phyloP scores from a whole-genome alignment of 306 rosid genomes.

The Cicer arietinum region DNA sequence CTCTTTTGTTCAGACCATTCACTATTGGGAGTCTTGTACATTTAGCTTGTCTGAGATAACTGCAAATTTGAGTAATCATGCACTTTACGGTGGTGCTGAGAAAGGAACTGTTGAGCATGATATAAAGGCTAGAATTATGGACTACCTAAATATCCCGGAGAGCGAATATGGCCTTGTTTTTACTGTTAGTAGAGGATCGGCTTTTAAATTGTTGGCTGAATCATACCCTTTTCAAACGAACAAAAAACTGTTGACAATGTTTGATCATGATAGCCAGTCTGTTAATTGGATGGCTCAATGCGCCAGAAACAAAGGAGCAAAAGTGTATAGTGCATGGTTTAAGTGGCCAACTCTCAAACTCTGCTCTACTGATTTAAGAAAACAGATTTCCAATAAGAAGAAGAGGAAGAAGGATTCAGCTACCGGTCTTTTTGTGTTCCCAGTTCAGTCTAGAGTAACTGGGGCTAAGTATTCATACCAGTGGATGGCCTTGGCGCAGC shows the following conservation, averaged over 20 bases:
- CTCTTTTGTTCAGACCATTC: constrained; percentile 88
- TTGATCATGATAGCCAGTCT: constrained; percentile 96
- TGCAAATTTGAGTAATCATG: constrained; percentile 92
- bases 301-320: constrained; percentile 92
- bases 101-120: constrained; percentile 90
- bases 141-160: constrained; percentile 94
- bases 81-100: constrained; percentile 90
- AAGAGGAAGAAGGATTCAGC: constrained; percentile 92
- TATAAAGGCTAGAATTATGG: constrained; percentile 84
- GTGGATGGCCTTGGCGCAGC: constrained; percentile 99
- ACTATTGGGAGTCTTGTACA: constrained; percentile 93
- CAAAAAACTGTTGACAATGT: constrained; percentile 91
- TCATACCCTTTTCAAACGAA: constrained; percentile 93
- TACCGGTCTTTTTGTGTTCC: constrained; percentile 89
- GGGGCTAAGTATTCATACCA: constrained; percentile 96
- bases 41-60: constrained; percentile 97
- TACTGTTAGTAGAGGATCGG: constrained; percentile 96
- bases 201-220: constrained; percentile 82
- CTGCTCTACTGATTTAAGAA: constrained; percentile 92
- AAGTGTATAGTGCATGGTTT: constrained; percentile 89
- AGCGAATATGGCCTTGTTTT: constrained; percentile 93
- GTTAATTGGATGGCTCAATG: constrained; percentile 96
- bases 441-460: constrained; percentile 94
- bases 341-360: constrained; percentile 97
- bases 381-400: constrained; percentile 87